These are phyloP conservation scores for Avena eriantha DNA, from an alignment of 176 grass and related monocot species.

Conservation along the genomic window DNA sequence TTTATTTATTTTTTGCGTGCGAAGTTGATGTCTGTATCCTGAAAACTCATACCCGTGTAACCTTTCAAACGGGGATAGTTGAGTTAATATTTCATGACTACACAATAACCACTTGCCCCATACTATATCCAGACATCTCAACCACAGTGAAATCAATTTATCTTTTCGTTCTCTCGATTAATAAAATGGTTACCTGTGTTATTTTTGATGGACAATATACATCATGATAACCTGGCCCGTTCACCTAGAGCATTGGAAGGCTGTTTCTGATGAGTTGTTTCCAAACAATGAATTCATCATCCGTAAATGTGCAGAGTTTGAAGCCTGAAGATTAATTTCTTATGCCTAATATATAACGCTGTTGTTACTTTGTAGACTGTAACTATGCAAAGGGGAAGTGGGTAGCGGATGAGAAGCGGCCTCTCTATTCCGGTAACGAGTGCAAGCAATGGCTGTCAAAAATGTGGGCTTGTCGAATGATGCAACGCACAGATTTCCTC, in stretches of 20 bases:
- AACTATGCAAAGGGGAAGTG: slow-evolving; percentile 94
- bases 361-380: slow-evolving; percentile 62
- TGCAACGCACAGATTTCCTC: slow-evolving; percentile 70
- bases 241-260: slow-evolving; percentile 27
- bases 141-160: too few relatives aligned
- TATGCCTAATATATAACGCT: slow-evolving; percentile 16
- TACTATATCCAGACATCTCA: too few relatives aligned
- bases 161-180: too few relatives aligned
- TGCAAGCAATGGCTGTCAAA: slow-evolving; percentile 88
- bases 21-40: too few relatives aligned
- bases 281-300: neutral
- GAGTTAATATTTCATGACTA: too few relatives aligned
- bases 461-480: slow-evolving; percentile 98
- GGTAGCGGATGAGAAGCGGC: slow-evolving; percentile 68
- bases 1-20: too few relatives aligned
- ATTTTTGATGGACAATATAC: too few relatives aligned
- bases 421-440: slow-evolving; percentile 82
- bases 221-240: neutral
- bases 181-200: neutral
- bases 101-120: too few relatives aligned
- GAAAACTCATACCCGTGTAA: too few relatives aligned
- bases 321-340: slow-evolving; percentile 12
- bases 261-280: slow-evolving; percentile 22
- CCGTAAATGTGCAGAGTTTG: neutral
- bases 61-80: too few relatives aligned